Percentiles rank a stretch among this genome's conserved stretches.
Evolutionary conservation across 2,329 filamentous ascomycete species (phyloP).

Genomic region (Fusarium equiseti): DNA sequence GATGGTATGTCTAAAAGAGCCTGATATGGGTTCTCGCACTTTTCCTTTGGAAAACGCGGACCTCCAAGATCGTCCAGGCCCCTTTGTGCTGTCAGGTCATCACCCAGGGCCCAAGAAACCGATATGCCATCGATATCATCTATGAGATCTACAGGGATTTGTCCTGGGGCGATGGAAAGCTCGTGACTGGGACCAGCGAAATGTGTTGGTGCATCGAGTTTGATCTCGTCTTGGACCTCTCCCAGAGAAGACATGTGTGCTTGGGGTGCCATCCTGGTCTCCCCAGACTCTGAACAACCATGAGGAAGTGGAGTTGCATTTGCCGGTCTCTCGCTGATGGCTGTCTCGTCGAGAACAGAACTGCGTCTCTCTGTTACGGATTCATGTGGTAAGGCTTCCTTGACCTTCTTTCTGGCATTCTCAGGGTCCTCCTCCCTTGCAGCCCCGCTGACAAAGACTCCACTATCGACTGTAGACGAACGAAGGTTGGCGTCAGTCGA

Average conservation of each 20-base stretch:
- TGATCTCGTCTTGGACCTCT: neutral
- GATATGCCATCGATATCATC: neutral
- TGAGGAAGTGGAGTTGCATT: no score
- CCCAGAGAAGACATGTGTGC: no score
- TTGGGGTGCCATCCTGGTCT: neutral
- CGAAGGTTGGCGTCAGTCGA: neutral
- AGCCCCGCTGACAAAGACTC: neutral
- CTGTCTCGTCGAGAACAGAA: neutral
- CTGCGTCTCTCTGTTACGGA: neutral
- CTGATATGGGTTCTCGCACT: neutral
- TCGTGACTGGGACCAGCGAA: neutral
- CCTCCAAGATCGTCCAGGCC: neutral
- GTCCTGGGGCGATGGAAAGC: neutral
- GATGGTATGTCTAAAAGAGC: neutral
- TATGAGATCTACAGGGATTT: neutral
- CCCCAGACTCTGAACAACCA: neutral
- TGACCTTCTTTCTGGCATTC: neutral
- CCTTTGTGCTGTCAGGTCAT: neutral
- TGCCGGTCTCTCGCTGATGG: neutral
- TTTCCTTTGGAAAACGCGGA: neutral
- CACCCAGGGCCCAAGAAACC: neutral
- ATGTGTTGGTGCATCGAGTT: neutral
- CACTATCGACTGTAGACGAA: neutral
- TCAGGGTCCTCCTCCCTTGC: no score
- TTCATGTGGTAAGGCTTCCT: neutral